phyloP scores from a whole-genome alignment of 2,329 filamentous ascomycete species.

The Acrocalymma vagum region DNA sequence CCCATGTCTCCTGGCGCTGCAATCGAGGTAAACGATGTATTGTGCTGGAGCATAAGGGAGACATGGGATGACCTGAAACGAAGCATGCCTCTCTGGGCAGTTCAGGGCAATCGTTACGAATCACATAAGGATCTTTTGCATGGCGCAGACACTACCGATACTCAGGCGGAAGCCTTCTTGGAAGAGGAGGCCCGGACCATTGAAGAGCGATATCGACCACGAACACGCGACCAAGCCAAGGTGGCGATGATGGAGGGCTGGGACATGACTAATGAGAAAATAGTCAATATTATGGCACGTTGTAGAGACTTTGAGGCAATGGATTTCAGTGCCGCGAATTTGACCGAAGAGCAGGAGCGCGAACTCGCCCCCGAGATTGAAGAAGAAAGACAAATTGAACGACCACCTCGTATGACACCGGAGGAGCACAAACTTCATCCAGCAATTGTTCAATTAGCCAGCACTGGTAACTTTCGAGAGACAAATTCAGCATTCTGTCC shows the following conservation, averaged over 20 bases:
- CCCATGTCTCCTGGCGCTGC: conserved; percentile 2
- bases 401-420: conserved; percentile 53
- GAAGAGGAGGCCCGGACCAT: conserved; percentile 65
- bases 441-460: conserved; percentile 53
- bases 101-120: conserved; percentile 64
- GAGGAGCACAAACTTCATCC: conserved; percentile 53
- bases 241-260: conserved; percentile 7
- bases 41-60: conserved; percentile 68
- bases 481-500: conserved; percentile 48
- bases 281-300: conserved; percentile 25
- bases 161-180: conserved; percentile 55
- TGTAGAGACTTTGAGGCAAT: conserved; percentile 36
- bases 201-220: conserved; percentile 61
- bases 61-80: conserved; percentile 61
- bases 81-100: conserved; percentile 67
- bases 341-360: conserved; percentile 74
- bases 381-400: conserved; percentile 64
- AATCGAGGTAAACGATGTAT: conserved; percentile 63
- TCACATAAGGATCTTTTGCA: conserved; percentile 50
- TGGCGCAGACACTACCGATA: conserved; percentile 20
- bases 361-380: conserved; percentile 73
- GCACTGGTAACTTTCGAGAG: conserved; percentile 40
- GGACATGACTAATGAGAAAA: conserved; percentile 24
- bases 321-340: conserved; percentile 42
- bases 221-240: neutral